Evolutionary conservation across 2,329 filamentous ascomycete species (phyloP).

Genomic region (Dothideomycetidae sp.): DNA sequence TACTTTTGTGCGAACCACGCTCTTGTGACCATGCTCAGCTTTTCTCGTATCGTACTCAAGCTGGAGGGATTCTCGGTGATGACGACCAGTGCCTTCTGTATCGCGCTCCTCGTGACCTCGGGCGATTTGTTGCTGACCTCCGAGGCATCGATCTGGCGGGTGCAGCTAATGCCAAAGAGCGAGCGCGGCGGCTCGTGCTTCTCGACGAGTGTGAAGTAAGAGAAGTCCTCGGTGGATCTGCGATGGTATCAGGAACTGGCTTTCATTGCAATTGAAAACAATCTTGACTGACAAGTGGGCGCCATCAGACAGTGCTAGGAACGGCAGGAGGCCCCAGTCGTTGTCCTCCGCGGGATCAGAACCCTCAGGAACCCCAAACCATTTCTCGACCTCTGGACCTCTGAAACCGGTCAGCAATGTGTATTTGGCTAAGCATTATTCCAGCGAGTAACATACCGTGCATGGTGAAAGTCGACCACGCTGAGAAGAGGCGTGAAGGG

Average conservation of each 20-base stretch:
- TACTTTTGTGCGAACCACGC: conserved; percentile 90
- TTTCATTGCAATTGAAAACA: conserved; percentile 1
- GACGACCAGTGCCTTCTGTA: conserved; percentile 95
- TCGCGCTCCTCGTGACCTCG: conserved; percentile 91
- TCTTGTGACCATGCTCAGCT: conserved; percentile 76
- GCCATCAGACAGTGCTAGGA: conserved; percentile 93
- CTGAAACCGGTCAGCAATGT: conserved; percentile 24
- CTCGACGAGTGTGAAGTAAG: conserved; percentile 72
- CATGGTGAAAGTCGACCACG: conserved; percentile 41
- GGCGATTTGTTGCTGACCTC: conserved; percentile 62
- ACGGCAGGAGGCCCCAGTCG: conserved; percentile 82
- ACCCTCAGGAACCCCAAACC: conserved; percentile 66
- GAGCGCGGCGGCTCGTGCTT: conserved; percentile 53
- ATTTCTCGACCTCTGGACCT: conserved; percentile 85
- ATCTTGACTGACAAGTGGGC: conserved; percentile 63
- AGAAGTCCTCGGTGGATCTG: conserved; percentile 88
- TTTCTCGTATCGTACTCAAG: conserved; percentile 82
- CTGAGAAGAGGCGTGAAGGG: conserved; percentile 34
- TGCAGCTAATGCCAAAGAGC: conserved; percentile 92
- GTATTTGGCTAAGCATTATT: conserved; percentile 6
- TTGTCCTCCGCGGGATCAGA: conserved; percentile 67
- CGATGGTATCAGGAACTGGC: background rate
- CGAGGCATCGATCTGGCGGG: conserved; percentile 72
- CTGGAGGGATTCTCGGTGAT: conserved; percentile 81
- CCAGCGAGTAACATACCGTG: conserved; percentile 22